Conservation (phyloP, 805 yeast genomes). For the Tetrapisispora arboricola region DNA sequence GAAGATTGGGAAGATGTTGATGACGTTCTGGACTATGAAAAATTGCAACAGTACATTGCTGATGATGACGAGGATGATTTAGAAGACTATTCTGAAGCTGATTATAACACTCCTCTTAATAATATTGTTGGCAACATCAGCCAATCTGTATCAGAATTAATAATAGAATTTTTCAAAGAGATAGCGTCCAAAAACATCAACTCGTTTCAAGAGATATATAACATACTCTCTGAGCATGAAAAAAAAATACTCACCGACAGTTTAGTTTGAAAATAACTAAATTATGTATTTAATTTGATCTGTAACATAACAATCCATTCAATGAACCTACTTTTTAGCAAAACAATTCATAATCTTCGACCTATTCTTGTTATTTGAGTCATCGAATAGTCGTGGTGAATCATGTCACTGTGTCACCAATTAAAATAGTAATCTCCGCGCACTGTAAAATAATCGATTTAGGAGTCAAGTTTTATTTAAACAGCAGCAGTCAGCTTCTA, state of each 20-base stretch:
- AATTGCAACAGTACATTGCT: constrained; percentile 42
- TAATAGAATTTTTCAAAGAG: constrained; percentile 46
- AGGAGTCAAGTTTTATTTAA: no score
- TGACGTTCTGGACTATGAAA: constrained; percentile 56
- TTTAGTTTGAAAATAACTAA: constrained; percentile 3
- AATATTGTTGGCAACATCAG: constrained; percentile 10
- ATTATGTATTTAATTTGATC: not conserved
- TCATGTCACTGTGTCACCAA: no score
- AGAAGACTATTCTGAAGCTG: constrained; percentile 8
- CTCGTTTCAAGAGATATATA: constrained; percentile 44
- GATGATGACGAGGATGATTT: constrained; percentile 24
- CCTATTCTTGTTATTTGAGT: no score
- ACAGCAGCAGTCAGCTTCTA: no score
- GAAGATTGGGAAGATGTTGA: constrained; percentile 75
- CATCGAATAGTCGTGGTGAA: no score
- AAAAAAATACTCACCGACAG: constrained; percentile 41
- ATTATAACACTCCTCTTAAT: constrained; percentile 4
- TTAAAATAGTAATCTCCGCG: no score
- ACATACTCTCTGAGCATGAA: constrained; percentile 41
- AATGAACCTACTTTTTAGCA: no score
- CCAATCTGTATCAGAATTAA: constrained; percentile 27
- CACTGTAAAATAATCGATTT: no score
- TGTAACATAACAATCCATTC: no score
- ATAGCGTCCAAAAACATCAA: constrained; percentile 41
- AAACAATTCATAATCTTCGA: no score